phyloP scores from a whole-genome alignment of 1,284 basidiomycete species.

The Apiotrichum montevideense region DNA sequence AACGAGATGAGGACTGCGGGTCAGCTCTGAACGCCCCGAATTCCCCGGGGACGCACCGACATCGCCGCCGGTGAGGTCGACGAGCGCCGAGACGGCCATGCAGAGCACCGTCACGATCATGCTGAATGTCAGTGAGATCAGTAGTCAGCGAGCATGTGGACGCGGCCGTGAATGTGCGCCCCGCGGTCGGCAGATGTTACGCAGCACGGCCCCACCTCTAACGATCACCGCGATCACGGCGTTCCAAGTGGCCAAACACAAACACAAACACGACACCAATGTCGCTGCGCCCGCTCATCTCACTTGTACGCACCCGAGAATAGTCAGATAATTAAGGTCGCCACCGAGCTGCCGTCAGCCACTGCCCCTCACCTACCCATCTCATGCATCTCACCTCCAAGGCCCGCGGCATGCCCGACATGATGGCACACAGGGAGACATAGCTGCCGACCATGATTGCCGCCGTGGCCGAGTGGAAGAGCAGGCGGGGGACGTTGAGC shows the following conservation, averaged over 20 bases:
- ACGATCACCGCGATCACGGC: no score
- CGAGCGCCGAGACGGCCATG: slow-evolving; percentile 52
- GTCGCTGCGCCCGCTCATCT: neutral
- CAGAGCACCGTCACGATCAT: slow-evolving; percentile 54
- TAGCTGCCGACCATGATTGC: slow-evolving; percentile 33
- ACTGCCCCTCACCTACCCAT: neutral
- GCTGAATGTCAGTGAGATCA: slow-evolving; percentile 27
- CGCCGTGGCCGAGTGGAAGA: slow-evolving; percentile 33
- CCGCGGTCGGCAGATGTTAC: neutral
- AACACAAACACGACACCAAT: no score
- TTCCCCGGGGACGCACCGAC: slow-evolving; percentile 43
- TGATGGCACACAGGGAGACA: neutral
- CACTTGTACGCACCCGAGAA: slow-evolving; percentile 30
- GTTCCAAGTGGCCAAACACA: no score
- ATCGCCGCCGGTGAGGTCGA: slow-evolving; percentile 54
- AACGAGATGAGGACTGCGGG: slow-evolving; percentile 47
- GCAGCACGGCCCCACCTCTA: no score
- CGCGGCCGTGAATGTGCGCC: no score
- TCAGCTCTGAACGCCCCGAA: neutral
- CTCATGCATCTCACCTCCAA: neutral
- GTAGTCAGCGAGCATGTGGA: neutral
- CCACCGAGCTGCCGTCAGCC: slow-evolving; percentile 50
- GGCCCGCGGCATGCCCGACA: neutral
- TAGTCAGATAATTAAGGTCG: slow-evolving; percentile 65
- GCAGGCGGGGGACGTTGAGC: slow-evolving; percentile 8